A percentile compares a stretch with the other conserved stretches of the same genome.
phyloP scores from a whole-genome alignment of 2,329 filamentous ascomycete genomes.

The Colletotrichum caudatum region DNA sequence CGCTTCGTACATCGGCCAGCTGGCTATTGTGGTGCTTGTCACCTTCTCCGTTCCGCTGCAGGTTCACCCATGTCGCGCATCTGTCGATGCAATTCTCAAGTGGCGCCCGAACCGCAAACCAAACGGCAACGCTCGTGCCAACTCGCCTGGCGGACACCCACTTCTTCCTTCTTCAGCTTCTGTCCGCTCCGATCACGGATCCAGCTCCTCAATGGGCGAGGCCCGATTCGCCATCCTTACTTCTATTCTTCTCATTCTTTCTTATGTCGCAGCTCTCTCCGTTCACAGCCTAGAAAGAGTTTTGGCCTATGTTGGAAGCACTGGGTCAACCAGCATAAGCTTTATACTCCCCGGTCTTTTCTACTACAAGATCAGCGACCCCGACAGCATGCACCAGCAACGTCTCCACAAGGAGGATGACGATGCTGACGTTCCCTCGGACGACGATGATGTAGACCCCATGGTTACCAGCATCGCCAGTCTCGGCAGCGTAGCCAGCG shows the following conservation, averaged over 20 bases:
- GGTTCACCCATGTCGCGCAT: slow-evolving; percentile 96
- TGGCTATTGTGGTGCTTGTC: slow-evolving; percentile 94
- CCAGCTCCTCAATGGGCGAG: slow-evolving; percentile 79
- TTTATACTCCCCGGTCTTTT: slow-evolving; percentile 97
- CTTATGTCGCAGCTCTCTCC: slow-evolving; percentile 90
- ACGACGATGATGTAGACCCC: slow-evolving; percentile 57
- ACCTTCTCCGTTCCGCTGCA: slow-evolving; percentile 97
- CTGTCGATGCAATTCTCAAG: slow-evolving; percentile 90
- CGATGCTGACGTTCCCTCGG: slow-evolving; percentile 72
- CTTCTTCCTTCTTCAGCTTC: slow-evolving; percentile 54
- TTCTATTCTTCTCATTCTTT: slow-evolving; percentile 83
- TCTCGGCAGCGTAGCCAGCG: slow-evolving; percentile 56
- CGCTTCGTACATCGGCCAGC: slow-evolving; percentile 90
- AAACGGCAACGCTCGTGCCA: slow-evolving; percentile 52
- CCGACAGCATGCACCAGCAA: slow-evolving; percentile 88
- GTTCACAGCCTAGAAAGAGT: slow-evolving; percentile 91
- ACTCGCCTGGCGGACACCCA: slow-evolving; percentile 57
- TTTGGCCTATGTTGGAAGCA: slow-evolving; percentile 93
- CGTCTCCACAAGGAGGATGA: slow-evolving; percentile 92
- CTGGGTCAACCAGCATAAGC: slow-evolving; percentile 93
- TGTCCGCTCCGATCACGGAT: slow-evolving; percentile 63
- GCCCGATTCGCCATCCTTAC: slow-evolving; percentile 90
- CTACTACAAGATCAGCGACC: slow-evolving; percentile 97
- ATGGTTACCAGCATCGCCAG: slow-evolving; percentile 61
- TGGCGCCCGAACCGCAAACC: slow-evolving; percentile 78